Percentiles rank a stretch among this genome's conserved stretches.
Evolutionary conservation across 495 filamentous ascomycete species (phyloP).

Genomic region (Penicillium odoratum): DNA sequence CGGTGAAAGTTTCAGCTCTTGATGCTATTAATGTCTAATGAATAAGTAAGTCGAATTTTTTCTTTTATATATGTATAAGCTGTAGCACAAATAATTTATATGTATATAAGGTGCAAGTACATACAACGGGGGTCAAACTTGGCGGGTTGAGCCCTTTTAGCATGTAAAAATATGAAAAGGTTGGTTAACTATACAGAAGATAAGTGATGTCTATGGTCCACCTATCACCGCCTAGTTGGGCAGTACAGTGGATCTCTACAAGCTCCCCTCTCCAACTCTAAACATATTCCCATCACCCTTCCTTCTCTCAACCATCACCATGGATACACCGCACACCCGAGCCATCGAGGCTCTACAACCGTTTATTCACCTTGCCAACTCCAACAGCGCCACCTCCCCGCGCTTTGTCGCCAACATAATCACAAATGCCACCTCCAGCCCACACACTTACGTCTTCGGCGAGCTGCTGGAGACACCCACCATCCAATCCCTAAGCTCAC

Average conservation of each 20-base stretch:
- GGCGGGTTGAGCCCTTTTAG: too few species aligned
- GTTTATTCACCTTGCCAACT: conserved; percentile 83
- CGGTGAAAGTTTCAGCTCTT: too few species aligned
- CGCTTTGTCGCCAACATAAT: conserved; percentile 84
- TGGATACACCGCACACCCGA: conserved; percentile 76
- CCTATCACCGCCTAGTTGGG: not conserved
- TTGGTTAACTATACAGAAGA: too few species aligned
- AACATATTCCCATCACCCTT: conserved; percentile 12
- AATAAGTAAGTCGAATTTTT: too few species aligned
- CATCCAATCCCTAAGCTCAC: conserved; percentile 67
- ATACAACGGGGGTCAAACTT: too few species aligned
- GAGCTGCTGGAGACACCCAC: conserved; percentile 84
- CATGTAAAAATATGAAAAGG: too few species aligned
- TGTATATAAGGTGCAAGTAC: too few species aligned
- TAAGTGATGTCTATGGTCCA: not conserved
- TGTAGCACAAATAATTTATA: too few species aligned
- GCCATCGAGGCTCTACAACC: conserved; percentile 86
- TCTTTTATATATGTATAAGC: too few species aligned
- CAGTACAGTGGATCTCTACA: not conserved
- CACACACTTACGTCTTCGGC: conserved; percentile 91
- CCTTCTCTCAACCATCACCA: conserved; percentile 35
- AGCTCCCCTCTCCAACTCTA: conserved; percentile 12
- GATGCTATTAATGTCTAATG: too few species aligned
- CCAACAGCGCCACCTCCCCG: conserved; percentile 68
- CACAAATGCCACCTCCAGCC: conserved; percentile 79